Base-by-base conservation (phyloP, 2,329 filamentous ascomycete species). In the Cladorrhinum sp. region DNA sequence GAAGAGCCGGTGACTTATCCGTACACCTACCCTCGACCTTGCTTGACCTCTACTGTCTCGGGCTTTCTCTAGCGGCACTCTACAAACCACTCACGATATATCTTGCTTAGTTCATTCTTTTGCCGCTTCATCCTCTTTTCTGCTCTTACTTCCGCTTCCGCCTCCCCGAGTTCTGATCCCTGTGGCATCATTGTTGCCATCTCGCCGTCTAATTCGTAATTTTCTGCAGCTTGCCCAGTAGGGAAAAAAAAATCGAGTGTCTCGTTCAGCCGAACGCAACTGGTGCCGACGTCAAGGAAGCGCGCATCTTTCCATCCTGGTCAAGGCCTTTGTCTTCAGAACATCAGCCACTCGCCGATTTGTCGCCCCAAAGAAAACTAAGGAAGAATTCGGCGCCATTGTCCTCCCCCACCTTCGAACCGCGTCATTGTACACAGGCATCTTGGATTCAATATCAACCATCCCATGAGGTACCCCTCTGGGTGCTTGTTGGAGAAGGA, bases 1-100 rank as follows among this genome's bases (percentile, higher is more conserved):
- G 67, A 71, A 68, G 69, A 68, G 69, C 70, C 69, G 71, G 68
- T 62, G 67, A 67, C 69, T 68, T 68, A 70, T 65, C 69, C 68
- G 65, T 66, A 62, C 64, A 61, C 66, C 57, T 48, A 48, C 60
- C 57, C 45, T 45, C 41, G 41, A 45, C 41, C 41, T 45, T 45
- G 41, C 41, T 45, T 45, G 41, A 45, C 41, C 41, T 45, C 16
- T 41, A 13, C 45, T 36, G 61, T 18, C 51, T 58, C 59, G 50
- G 48, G 57, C 55, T 53, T 61, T 62, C 61, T 54, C 56, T 45
- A 60, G 55, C 57, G 25, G 54, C 51, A 57, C 38, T 51, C 20
- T 36, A 18, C 32, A 36, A 51, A 36, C 20, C 13, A 51, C 54
- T 13, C 29, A 22, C 41, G 45, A 54, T 60, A 57, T 57, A 56